phyloP scores from a whole-genome alignment of 2,329 filamentous ascomycete genomes.

The Trichoderma endophyticum region DNA sequence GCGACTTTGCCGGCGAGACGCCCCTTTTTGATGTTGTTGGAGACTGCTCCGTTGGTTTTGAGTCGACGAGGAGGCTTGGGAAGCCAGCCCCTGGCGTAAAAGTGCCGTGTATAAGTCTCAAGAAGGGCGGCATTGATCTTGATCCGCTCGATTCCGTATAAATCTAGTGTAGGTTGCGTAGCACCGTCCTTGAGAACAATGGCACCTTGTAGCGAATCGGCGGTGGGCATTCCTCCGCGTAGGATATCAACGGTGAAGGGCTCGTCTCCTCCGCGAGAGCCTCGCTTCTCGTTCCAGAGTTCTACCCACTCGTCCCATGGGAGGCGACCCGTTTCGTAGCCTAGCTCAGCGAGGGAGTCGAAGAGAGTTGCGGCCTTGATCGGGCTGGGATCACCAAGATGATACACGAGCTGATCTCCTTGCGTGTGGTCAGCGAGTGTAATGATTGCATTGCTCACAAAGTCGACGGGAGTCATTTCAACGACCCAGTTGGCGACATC shows the following conservation, averaged over 20 bases:
- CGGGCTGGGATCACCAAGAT: constrained; percentile 70
- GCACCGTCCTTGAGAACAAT: constrained; percentile 70
- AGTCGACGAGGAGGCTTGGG: constrained; percentile 56
- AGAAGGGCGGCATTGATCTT: constrained; percentile 68
- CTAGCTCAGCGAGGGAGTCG: constrained; percentile 59
- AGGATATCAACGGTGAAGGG: constrained; percentile 77
- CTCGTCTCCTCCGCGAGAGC: constrained; percentile 63
- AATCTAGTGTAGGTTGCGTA: constrained; percentile 58
- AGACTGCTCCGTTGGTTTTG: constrained; percentile 27
- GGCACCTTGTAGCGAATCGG: constrained; percentile 67
- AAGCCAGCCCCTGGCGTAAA: constrained; percentile 77
- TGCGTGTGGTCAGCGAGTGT: constrained; percentile 64
- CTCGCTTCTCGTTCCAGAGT: constrained; percentile 69
- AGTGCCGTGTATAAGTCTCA: constrained; percentile 75
- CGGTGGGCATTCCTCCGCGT: constrained; percentile 74
- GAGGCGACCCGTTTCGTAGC: constrained; percentile 65
- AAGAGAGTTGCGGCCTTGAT: constrained; percentile 66
- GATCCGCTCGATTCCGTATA: constrained; percentile 57
- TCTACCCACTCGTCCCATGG: constrained; percentile 71
- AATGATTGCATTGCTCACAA: constrained; percentile 71
- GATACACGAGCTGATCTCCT: constrained; percentile 64
- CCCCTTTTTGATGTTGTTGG: constrained; percentile 38
- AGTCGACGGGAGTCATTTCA: constrained; percentile 83
- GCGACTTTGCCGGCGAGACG: constrained; percentile 67
- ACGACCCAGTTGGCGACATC: constrained; percentile 72